Evolutionary conservation across 768 basidiomycete genomes (phyloP), one percentile per base, ranked within the genome.

Genomic region (Kwoniella dejecticola): DNA sequence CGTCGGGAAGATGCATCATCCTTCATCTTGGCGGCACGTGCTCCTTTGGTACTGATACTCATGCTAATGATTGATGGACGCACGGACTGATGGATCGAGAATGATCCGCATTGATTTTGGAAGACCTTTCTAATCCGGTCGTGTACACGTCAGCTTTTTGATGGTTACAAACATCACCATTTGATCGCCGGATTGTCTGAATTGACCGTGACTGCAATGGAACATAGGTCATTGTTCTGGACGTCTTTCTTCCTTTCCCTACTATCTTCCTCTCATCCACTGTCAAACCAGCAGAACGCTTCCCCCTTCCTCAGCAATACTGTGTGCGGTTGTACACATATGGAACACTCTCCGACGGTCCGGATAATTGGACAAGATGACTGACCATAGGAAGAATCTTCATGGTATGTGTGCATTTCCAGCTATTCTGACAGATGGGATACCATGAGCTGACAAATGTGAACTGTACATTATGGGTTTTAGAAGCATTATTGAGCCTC

Each of bases 341-440:
- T 45, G n/a, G 21, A 23, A 19, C n/a, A 23, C 44, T 8, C 17
- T 38, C 36, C 8, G 17, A 17, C 12, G 24, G 44, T n/a, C 44
- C 21, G 21, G 44, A 17, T 19, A 12, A 23, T 4, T 19, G 17
- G n/a, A 48, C 13, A 48, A 7, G 17, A 42, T 42, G 41, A 7
- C 46, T 2, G 15, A 24, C 17, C 46, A 29, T 2, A 13, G 46
- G n/a, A 24, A 50, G 26, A 17, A 30, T 2, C 48, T 50, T 6
- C 48, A 33, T 31, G 30, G 48, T 50, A 33, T n/a, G 48, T n/a
- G n/a, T n/a, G n/a, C n/a, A n/a, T n/a, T 50, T 36, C 33, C 33
- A 15, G 33, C 48, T 4, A 0, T 31, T 50, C 4, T 17, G 24
- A 4, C 13, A 12, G 6, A 23, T 1, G 36, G 8, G 17, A 38